Base-by-base conservation (phyloP, 305 asterid species). In the Stenogyne calaminthoides region DNA sequence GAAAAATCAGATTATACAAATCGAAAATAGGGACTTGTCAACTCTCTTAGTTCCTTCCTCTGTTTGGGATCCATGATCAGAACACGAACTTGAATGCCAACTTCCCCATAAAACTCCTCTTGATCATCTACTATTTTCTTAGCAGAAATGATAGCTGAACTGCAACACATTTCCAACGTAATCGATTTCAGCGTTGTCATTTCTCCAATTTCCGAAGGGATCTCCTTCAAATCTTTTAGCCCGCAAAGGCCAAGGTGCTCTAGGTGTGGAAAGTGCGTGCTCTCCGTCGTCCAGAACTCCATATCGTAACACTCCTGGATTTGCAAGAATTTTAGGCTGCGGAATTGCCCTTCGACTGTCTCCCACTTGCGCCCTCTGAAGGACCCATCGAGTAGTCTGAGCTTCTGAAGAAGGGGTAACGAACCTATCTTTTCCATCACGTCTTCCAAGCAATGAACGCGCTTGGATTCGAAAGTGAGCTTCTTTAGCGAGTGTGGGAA, bases 401-500 rank as follows among this genome's bases (percentile, higher is more conserved):
- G 68, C 68, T 37, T 39, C 16, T 63, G 51, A 16, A 63, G 68
- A 10, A 9, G 5, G 9, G 51, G 52, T 14, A 63, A 37, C 15
- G 16, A 16, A 18, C 63, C 65, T 37, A 69, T 69, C 65, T 37
- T 56, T 9, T 27, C 34, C 32, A 5, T 12, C 54, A 55, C 20
- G 16, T 63, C 54, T 10, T 18, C 69, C 69, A 52, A 52, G 12
- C 3, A 37, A 40, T 39, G 32, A 29, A 39, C 54, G 55, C 25
- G 65, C 34, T 42, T 56, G 52, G 15, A 52, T 6, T 9, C 37
- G 18, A 69, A 19, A 55, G 22, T 69, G 22, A 69, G 25, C 56
- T 69, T 56, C 65, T 69, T 69, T 37, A 69, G 74, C 9, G 65
- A 69, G 40, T 39, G 39, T 12, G 65, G 74, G 42, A 69, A 56